Evolutionary conservation across 768 basidiomycete species (phyloP).

Genomic region (Mycena alexandri): DNA sequence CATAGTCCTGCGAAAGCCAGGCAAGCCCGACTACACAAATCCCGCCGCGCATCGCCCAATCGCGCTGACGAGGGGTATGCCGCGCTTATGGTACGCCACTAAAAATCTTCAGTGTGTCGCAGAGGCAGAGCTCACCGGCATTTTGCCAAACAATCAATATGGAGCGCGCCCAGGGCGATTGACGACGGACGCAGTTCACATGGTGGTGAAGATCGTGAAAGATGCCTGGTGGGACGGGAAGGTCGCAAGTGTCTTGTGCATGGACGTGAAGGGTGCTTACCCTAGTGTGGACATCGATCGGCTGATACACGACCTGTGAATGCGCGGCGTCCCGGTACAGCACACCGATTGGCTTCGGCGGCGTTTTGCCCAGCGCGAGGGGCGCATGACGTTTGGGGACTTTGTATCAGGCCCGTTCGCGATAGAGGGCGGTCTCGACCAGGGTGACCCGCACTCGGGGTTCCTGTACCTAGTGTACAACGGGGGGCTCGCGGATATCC

Average conservation of each 20-base stretch:
- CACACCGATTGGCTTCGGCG: constrained; percentile 33
- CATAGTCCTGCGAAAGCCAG: constrained; percentile 51
- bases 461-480: no score
- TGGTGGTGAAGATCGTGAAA: constrained; percentile 50
- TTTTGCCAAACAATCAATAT: constrained; percentile 55
- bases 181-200: constrained; percentile 51
- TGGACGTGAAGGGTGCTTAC: constrained; percentile 60
- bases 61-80: constrained; percentile 46
- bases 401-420: no score
- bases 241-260: constrained; percentile 52
- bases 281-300: constrained; percentile 50
- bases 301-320: constrained; percentile 49
- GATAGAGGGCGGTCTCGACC: no score
- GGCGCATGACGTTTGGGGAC: no score
- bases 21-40: constrained; percentile 47
- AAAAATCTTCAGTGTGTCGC: constrained; percentile 29
- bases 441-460: no score
- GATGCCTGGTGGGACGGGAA: constrained; percentile 50
- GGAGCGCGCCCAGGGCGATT: constrained; percentile 53
- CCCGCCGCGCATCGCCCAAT: constrained; percentile 54
- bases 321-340: constrained; percentile 41
- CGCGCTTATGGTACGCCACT: constrained; percentile 36
- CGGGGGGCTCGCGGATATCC: no score
- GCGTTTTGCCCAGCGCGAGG: no score
- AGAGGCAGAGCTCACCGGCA: constrained; percentile 43